Conservation (phyloP, 2,329 filamentous ascomycete species). For the Knufia petricola region DNA sequence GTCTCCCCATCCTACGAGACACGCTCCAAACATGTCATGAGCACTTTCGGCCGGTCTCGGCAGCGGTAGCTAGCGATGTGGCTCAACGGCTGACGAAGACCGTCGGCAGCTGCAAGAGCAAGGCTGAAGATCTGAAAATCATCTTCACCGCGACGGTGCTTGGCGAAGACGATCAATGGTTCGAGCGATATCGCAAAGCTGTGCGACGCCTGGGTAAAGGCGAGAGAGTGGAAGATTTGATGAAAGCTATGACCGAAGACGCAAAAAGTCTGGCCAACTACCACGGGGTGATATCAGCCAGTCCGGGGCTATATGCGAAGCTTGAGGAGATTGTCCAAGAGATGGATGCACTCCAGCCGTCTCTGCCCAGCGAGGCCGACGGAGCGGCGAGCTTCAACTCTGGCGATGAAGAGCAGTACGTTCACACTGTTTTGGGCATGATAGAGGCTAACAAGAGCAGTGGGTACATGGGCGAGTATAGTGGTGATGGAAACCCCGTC, state of each 20-base stretch:
- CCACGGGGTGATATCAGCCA: slow-evolving; percentile 10
- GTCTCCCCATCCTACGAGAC: slow-evolving; percentile 11
- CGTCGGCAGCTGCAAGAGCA: slow-evolving; percentile 5
- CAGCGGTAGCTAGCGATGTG: slow-evolving; percentile 7
- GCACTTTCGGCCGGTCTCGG: slow-evolving; percentile 9
- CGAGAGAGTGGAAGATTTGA: slow-evolving; percentile 14
- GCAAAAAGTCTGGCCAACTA: slow-evolving; percentile 11
- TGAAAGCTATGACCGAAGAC: slow-evolving; percentile 11
- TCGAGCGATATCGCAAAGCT: slow-evolving; percentile 11
- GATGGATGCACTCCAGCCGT: slow-evolving; percentile 7
- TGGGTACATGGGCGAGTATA: not conserved
- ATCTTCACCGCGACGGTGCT: slow-evolving; percentile 12
- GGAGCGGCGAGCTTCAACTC: slow-evolving; percentile 1
- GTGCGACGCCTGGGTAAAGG: slow-evolving; percentile 10
- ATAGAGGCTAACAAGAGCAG: not conserved
- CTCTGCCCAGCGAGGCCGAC: slow-evolving; percentile 2
- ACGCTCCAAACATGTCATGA: slow-evolving; percentile 9
- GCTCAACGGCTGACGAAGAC: slow-evolving; percentile 6
- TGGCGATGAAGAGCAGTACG: slow-evolving; percentile 1
- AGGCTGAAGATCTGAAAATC: slow-evolving; percentile 5
- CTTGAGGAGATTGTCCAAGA: slow-evolving; percentile 11
- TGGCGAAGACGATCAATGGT: slow-evolving; percentile 11
- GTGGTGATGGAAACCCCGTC: not conserved
- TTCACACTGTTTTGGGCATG: not conserved
- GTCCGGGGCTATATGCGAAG: slow-evolving; percentile 3